Conservation (phyloP, 208 protist species). For the Acanthamoeba lenticulata region DNA sequence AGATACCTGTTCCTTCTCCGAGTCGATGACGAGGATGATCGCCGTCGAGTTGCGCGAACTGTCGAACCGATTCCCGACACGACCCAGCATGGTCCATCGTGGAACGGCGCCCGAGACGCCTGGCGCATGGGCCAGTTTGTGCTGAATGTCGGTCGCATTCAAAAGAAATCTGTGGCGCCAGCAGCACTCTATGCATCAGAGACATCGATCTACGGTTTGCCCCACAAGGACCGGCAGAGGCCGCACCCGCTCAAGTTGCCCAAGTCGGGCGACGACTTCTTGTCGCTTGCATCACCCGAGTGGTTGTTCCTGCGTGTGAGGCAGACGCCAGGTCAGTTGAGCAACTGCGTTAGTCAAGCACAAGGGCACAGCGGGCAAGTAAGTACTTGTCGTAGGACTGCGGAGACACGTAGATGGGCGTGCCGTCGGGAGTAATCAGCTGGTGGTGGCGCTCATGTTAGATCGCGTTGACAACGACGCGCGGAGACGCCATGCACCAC, state of each 20-base stretch:
- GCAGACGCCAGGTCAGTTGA: neutral
- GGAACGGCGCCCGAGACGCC: constrained; percentile 7
- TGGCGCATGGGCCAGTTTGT: neutral
- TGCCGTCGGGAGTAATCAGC: constrained; percentile 23
- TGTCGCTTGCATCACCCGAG: neutral
- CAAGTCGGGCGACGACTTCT: neutral
- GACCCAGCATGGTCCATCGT: constrained; percentile 65
- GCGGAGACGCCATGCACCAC: too few species aligned
- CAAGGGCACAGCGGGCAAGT: neutral
- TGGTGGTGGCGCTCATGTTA: too few species aligned
- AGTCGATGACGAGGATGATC: constrained; percentile 89
- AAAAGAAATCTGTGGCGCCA: neutral
- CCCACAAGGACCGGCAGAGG: neutral
- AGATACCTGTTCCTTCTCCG: constrained; percentile 80
- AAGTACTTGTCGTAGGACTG: constrained; percentile 16
- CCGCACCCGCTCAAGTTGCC: neutral
- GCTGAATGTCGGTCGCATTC: constrained; percentile 32
- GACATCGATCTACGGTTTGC: too few species aligned
- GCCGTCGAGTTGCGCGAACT: constrained; percentile 36
- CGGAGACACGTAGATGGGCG: neutral
- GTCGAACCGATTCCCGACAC: constrained; percentile 63
- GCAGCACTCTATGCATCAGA: too few species aligned
- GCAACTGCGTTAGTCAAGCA: neutral
- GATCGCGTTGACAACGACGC: too few species aligned
- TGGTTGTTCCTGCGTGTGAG: neutral